Evolutionary conservation across 352 stramenopile species (phyloP), one percentile per base, ranked within the genome.

Genomic region (Phytophthora pistaciae): DNA sequence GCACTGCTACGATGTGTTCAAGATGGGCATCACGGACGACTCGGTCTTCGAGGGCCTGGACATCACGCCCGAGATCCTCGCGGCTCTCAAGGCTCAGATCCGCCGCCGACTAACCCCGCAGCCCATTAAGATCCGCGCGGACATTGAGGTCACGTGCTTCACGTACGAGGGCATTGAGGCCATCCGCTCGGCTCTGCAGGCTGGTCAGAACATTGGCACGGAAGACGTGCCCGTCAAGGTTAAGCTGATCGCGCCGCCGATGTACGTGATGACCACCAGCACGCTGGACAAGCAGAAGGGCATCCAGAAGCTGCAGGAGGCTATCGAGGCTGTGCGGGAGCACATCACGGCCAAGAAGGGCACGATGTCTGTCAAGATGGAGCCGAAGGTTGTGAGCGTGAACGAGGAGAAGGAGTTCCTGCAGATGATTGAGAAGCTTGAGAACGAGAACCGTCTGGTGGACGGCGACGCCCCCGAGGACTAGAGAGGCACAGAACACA

Each of bases 101-200:
- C 91, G 97, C 54, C 91, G 98, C 60, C 93, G 97, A 49, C 83
- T 99, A 62, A 98, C 98, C 59, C 97, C 98, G 29, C 98, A 99
- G 87, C 98, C 98, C 16, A 99, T 99, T 75, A 99, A 99, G 87
- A 98, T 99, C 67, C 95, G 98, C 52, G 97, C 97, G 33, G 98
- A 99, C 75, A 98, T 99, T 75, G 98, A 99, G 69, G 97, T 99
- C 56, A 99, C 96, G 40, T 99, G 98, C 89, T 99, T 99, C 80
- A 99, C 96, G 52, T 99, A 99, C 85, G 98, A 99, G 78, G 98
- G 98, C 38, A 99, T 99, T 72, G 98, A 99, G 75, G 98, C 98
- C 49, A 99, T 99, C 66, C 95, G 97, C 23, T 97, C 97, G 60
- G 98, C 98, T 20, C 87, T 99, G 44, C 94, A 98, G 66, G 90